These are phyloP conservation scores for Amanita fuliginea DNA, from an alignment of 768 basidiomycete genomes.

Conservation along the genomic window DNA sequence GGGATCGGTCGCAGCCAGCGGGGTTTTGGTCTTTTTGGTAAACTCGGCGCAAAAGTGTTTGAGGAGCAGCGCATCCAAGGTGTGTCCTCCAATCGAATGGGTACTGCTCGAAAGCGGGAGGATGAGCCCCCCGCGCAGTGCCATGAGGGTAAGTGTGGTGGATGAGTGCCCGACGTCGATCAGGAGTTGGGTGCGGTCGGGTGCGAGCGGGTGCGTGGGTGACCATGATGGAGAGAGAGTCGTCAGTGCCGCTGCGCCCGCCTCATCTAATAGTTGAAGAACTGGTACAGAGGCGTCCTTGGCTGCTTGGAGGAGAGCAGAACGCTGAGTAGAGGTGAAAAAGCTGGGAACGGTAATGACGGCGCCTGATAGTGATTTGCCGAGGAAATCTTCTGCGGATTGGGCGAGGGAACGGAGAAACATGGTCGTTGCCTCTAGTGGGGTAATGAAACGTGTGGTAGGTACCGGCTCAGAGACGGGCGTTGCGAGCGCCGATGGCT, in stretches of 20 bases:
- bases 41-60: conserved; percentile 94
- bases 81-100: conserved; percentile 52
- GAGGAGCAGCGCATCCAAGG: conserved; percentile 74
- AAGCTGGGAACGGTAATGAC: conserved; percentile 76
- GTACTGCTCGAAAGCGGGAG: conserved; percentile 45
- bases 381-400: conserved; percentile 87
- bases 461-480: conserved; percentile 65
- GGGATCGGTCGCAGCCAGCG: conserved; percentile 43
- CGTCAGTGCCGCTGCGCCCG: conserved; percentile 60
- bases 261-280: conserved; percentile 80
- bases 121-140: conserved; percentile 65
- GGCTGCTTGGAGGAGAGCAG: conserved; percentile 65
- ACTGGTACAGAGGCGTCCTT: conserved; percentile 74
- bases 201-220: conserved; percentile 19
- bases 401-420: conserved; percentile 79
- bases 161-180: conserved; percentile 77
- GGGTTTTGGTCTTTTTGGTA: conserved; percentile 85
- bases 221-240: conserved; percentile 38
- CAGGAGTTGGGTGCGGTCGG: conserved; percentile 69
- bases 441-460: conserved; percentile 62
- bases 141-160: conserved; percentile 56
- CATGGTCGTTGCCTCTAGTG: conserved; percentile 72
- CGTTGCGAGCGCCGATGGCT: conserved; percentile 53
- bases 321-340: conserved; percentile 59
- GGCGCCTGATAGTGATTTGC: conserved; percentile 63